phyloP scores from a whole-genome alignment of 176 grass and related monocot species.

The Eremochloa ophiuroides region DNA sequence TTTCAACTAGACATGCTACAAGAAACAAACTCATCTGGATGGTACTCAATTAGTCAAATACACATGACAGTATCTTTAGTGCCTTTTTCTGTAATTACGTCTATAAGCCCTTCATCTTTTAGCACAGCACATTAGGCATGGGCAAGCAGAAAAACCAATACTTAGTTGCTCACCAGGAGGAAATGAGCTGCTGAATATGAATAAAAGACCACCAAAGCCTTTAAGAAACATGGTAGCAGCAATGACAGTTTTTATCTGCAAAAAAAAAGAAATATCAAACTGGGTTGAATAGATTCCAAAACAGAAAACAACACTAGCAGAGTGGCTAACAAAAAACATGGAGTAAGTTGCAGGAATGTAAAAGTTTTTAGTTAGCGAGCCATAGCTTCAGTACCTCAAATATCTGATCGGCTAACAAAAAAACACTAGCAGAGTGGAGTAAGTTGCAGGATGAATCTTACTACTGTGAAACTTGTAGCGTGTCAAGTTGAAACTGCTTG shows the following conservation, averaged over 20 bases:
- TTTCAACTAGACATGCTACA: too few species aligned
- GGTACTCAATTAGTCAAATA: not conserved
- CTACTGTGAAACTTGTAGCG: too few species aligned
- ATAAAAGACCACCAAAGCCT: constrained; percentile 60
- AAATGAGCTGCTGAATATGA: constrained; percentile 70
- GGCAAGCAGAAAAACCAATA: constrained; percentile 3
- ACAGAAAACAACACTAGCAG: too few species aligned
- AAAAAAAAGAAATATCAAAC: constrained; percentile 17
- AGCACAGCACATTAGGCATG: not conserved
- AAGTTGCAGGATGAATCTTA: too few species aligned
- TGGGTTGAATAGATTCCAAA: not conserved
- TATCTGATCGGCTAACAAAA: too few species aligned
- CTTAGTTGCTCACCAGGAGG: constrained; percentile 37
- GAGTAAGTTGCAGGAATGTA: too few species aligned
- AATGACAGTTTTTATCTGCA: constrained; percentile 65
- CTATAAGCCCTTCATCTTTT: not conserved
- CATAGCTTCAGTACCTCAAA: too few species aligned
- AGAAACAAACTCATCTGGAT: too few species aligned
- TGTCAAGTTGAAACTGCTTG: too few species aligned
- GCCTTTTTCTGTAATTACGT: not conserved
- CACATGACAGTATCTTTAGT: not conserved
- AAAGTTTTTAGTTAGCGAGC: too few species aligned
- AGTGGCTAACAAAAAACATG: too few species aligned
- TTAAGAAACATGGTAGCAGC: constrained; percentile 58
- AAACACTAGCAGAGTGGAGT: too few species aligned